These are phyloP conservation scores for Xylaria sp. DNA, from an alignment of 2,329 filamentous ascomycete genomes.

Conservation along the genomic window DNA sequence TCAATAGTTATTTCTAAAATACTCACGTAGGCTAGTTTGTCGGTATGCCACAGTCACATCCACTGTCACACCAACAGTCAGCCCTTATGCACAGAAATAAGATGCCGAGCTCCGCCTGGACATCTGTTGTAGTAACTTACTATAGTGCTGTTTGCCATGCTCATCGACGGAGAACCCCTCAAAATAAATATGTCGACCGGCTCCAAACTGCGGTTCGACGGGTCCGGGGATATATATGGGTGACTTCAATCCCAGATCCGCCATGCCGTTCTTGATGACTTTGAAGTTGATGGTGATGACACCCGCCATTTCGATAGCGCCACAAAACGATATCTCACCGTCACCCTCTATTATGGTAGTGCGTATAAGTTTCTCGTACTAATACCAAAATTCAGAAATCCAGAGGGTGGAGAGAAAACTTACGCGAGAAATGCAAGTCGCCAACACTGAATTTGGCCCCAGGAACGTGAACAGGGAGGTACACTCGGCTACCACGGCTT, in stretches of 20 bases:
- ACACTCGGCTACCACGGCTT: slow-evolving; percentile 81
- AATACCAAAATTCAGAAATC: neutral
- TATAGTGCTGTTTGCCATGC: slow-evolving; percentile 86
- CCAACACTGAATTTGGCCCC: slow-evolving; percentile 93
- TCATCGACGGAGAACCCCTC: slow-evolving; percentile 93
- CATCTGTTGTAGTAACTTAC: slow-evolving; percentile 25
- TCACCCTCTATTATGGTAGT: slow-evolving; percentile 70
- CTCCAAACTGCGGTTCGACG: slow-evolving; percentile 87
- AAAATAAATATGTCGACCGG: slow-evolving; percentile 83
- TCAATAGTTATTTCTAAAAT: neutral
- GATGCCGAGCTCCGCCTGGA: neutral
- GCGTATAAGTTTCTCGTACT: slow-evolving; percentile 13
- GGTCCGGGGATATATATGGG: slow-evolving; percentile 89
- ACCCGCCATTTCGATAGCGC: slow-evolving; percentile 94
- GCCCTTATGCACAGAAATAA: neutral
- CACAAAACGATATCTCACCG: slow-evolving; percentile 89
- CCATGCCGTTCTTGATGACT: slow-evolving; percentile 84
- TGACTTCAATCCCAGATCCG: slow-evolving; percentile 78
- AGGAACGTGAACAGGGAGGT: slow-evolving; percentile 84
- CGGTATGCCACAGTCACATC: slow-evolving; percentile 88
- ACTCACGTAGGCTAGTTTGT: slow-evolving; percentile 74
- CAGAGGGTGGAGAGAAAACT: slow-evolving; percentile 39
- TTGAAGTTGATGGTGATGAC: slow-evolving; percentile 90
- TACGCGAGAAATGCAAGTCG: slow-evolving; percentile 82
- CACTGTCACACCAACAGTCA: slow-evolving; percentile 51